Evolutionary conservation across 306 rosid species (phyloP), one percentile per base, ranked within the genome.

Genomic region (Luffa acutangula): DNA sequence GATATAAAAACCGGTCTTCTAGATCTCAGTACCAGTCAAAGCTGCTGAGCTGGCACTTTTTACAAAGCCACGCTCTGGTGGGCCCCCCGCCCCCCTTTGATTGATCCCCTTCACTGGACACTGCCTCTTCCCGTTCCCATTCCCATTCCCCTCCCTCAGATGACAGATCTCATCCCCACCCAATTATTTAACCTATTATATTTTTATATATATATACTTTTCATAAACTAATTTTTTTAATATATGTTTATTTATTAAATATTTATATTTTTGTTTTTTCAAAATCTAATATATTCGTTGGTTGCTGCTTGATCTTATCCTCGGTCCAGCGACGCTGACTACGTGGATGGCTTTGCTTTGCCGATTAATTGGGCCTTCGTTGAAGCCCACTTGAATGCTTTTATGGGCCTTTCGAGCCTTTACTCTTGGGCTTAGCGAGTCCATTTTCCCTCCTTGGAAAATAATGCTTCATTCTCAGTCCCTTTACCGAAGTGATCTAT

Each of bases 11-110:
- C 37, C 49, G 52, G 64, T 52, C 54, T 77, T 58, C 41, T 12
- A 56, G 80, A 59, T 63, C 73, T 36, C 76, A 41, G 75, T 7
- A 21, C 6, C 56, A 42, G 82, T 67, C 77, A 67, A 79, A 67
- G 3, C 18, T 17, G 67, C 56, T 79, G 48, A 67, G 57, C 82
- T 79, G 77, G 77, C 82, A 78, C 31, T 53, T 42, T 63, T 52
- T 20, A 21, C 41, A 79, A 79, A 79, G 34, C 64, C 81, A 79
- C 76, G 81, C 64, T 79, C 49, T 42, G 48, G 39, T 39, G 64
- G 76, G 79, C 49, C 5, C 76, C 14, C 1, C 33, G 5, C 2
- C 14, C 1, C 33, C 11, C 2, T 18, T 0, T 63, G 70, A 63
- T 67, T 3, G 75, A 69, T 69, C 39, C 80, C 56, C 59, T 20